phyloP scores from a whole-genome alignment of 306 rosid genomes.

The Urtica urens region DNA sequence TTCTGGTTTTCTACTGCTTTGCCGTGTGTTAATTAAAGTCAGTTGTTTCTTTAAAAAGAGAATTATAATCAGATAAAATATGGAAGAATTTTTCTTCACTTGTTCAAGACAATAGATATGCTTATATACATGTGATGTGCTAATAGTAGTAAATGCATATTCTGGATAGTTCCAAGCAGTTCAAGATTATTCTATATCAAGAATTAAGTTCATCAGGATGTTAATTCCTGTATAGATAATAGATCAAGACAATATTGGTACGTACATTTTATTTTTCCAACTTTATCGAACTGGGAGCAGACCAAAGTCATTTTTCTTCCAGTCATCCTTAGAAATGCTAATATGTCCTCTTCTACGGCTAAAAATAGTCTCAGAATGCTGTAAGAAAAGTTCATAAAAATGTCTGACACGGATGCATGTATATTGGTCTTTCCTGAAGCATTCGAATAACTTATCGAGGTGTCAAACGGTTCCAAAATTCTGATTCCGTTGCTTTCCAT shows the following conservation, averaged over 20 bases:
- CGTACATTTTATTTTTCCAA: constrained; percentile 67
- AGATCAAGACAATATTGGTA: constrained; percentile 4
- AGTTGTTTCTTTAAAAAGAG: too few relatives aligned
- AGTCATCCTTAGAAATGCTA: constrained; percentile 79
- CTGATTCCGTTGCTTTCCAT: constrained; percentile 93
- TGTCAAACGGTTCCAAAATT: constrained; percentile 94
- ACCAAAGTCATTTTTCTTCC: constrained; percentile 75
- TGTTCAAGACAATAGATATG: too few relatives aligned
- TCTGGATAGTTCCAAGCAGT: too few relatives aligned
- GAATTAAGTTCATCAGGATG: too few relatives aligned
- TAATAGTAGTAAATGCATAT: too few relatives aligned
- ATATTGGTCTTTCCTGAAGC: constrained; percentile 83
- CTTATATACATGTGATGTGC: too few relatives aligned
- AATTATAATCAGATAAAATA: constrained; percentile 9
- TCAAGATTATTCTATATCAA: too few relatives aligned
- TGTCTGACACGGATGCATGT: constrained; percentile 65
- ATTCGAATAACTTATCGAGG: constrained; percentile 68
- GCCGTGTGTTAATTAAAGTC: too few relatives aligned
- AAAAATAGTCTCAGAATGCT: constrained; percentile 84
- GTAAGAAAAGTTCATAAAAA: constrained; percentile 91
- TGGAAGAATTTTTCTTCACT: constrained; percentile 2
- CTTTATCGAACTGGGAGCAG: constrained; percentile 90
- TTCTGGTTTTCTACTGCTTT: too few relatives aligned
- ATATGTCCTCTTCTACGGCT: constrained; percentile 86
- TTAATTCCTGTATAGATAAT: background rate